Percentiles rank a stretch among this genome's conserved stretches.
These are phyloP conservation scores for Annulohypoxylon truncatum DNA, from an alignment of 2,329 filamentous ascomycete genomes.

Conservation along the genomic window DNA sequence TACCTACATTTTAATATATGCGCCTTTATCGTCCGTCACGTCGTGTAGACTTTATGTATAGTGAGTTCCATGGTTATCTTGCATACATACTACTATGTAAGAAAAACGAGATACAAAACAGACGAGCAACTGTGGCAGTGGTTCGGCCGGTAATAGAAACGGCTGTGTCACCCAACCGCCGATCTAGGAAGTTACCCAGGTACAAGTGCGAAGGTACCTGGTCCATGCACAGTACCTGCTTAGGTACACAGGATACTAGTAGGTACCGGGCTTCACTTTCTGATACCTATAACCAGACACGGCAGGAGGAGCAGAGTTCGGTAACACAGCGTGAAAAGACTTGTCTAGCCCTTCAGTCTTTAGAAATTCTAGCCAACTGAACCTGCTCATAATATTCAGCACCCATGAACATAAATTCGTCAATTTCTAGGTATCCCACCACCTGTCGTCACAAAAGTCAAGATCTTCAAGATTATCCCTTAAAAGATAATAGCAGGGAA, in stretches of 20 bases:
- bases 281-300: neutral
- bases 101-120: neutral
- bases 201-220: neutral
- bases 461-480: conserved; percentile 5
- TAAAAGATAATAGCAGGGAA: conserved; percentile 2
- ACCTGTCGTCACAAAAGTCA: conserved; percentile 17
- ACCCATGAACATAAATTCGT: neutral
- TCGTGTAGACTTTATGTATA: neutral
- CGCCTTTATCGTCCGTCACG: neutral
- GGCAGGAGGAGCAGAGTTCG: conserved; percentile 8
- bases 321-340: conserved; percentile 26
- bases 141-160: conserved; percentile 15
- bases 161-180: conserved; percentile 32
- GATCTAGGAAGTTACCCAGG: conserved; percentile 1
- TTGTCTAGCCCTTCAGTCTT: conserved; percentile 17
- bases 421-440: conserved; percentile 20
- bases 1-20: neutral
- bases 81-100: too few relatives aligned
- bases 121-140: conserved; percentile 17
- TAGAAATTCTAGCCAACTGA: neutral
- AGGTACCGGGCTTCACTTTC: conserved; percentile 13
- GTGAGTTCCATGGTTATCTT: neutral
- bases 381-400: neutral
- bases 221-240: conserved; percentile 11
- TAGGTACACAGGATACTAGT: neutral